Percentiles rank a stretch among this genome's conserved stretches.
phyloP scores from a whole-genome alignment of 306 rosid species.

The Potentilla sterilis region DNA sequence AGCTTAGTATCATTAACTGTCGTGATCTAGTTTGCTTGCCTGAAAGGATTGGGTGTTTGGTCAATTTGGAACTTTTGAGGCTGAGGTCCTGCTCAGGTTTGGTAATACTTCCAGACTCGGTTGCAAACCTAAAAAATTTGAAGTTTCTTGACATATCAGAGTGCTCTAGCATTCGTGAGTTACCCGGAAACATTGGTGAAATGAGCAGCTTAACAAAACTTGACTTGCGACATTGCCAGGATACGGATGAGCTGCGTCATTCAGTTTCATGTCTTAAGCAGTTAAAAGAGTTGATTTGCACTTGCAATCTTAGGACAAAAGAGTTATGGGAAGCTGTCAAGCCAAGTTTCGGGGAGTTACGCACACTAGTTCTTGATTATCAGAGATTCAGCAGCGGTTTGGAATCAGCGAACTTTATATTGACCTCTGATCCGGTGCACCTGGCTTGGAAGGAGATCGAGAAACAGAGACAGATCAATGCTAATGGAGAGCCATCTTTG shows the following conservation, averaged over 20 bases:
- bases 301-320: too few species aligned
- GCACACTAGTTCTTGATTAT: constrained; percentile 12
- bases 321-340: too few species aligned
- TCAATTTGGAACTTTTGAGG: constrained; percentile 45
- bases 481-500: neutral
- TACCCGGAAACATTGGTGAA: constrained; percentile 51
- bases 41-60: constrained; percentile 32
- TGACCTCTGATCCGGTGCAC: constrained; percentile 32
- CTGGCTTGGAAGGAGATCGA: constrained; percentile 32
- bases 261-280: constrained; percentile 36
- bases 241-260: constrained; percentile 36
- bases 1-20: constrained; percentile 52
- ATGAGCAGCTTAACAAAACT: constrained; percentile 33
- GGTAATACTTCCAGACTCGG: constrained; percentile 37
- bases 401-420: constrained; percentile 30
- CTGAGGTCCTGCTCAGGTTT: constrained; percentile 45
- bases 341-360: too few species aligned
- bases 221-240: constrained; percentile 43
- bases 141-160: constrained; percentile 50
- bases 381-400: constrained; percentile 56
- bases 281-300: constrained; percentile 45
- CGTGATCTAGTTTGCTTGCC: constrained; percentile 50
- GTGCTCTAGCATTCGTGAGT: constrained; percentile 41
- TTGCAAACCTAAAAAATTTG: constrained; percentile 24
- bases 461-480: neutral